Evolutionary conservation across 2,329 filamentous ascomycete species (phyloP).

Genomic region (Fusarium goolgardi): DNA sequence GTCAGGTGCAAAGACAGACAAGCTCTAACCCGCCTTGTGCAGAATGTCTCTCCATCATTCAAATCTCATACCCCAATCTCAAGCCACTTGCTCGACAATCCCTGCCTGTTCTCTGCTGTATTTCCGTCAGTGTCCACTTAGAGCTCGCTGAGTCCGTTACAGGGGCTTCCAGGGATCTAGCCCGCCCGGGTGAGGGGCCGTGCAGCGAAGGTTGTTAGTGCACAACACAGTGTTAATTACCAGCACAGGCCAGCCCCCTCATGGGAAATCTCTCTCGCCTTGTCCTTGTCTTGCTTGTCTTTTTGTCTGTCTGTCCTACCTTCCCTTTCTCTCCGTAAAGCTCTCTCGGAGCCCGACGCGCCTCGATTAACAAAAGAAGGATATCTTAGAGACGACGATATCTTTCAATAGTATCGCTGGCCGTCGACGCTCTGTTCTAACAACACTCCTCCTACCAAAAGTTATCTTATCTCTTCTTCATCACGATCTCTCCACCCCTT

Average conservation of each 20-base stretch:
- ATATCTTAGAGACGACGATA: constrained; percentile 34
- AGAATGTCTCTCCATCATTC: constrained; percentile 42
- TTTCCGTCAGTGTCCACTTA: constrained; percentile 35
- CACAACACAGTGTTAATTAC: constrained; percentile 42
- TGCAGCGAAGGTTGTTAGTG: constrained; percentile 28
- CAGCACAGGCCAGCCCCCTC: constrained; percentile 41
- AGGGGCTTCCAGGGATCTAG: constrained; percentile 28
- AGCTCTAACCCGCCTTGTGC: constrained; percentile 35
- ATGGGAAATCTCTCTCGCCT: constrained; percentile 40
- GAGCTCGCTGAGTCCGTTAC: constrained; percentile 32
- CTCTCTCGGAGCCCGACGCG: constrained; percentile 41
- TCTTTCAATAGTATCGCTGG: constrained; percentile 27
- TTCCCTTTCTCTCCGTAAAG: constrained; percentile 34
- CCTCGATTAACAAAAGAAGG: constrained; percentile 39
- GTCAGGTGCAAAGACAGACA: constrained; percentile 5
- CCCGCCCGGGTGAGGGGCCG: constrained; percentile 20
- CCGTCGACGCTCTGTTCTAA: constrained; percentile 10
- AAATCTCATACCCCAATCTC: constrained; percentile 30
- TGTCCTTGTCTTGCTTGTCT: constrained; percentile 8
- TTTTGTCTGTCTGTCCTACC: constrained; percentile 27
- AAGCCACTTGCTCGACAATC: constrained; percentile 32
- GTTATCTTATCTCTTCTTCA: constrained; percentile 22
- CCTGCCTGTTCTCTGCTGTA: constrained; percentile 28
- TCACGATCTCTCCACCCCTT: constrained; percentile 29
- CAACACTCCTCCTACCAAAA: constrained; percentile 8